Evolutionary conservation across 192 early-diverging fungal genomes (phyloP).

Genomic region (Gonapodya prolifera): DNA sequence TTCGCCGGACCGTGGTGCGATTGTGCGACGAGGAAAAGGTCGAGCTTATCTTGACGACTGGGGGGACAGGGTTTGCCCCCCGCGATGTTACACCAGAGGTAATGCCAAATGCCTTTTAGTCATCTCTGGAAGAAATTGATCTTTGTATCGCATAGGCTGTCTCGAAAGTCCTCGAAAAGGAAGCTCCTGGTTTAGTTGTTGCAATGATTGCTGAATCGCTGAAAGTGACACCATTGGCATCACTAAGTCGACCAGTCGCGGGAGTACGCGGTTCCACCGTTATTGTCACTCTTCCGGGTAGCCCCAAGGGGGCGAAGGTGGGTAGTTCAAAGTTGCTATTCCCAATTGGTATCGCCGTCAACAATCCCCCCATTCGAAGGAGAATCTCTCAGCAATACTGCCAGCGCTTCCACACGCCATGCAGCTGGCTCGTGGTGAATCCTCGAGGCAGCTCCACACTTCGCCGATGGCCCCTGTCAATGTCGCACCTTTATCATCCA

Average conservation of each 20-base stretch:
- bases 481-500: not conserved
- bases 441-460: conserved; percentile 44
- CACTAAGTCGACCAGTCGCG: conserved; percentile 62
- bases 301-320: conserved; percentile 67
- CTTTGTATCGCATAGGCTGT: conserved; percentile 40
- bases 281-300: conserved; percentile 81
- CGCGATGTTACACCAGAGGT: conserved; percentile 83
- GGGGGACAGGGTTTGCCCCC: conserved; percentile 85
- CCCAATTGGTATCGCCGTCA: too few species aligned
- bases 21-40: too few species aligned
- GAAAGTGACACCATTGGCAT: conserved; percentile 75
- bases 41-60: conserved; percentile 67
- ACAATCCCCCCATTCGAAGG: too few species aligned
- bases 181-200: conserved; percentile 61
- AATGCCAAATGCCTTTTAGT: not conserved
- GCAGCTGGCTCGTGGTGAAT: conserved; percentile 45
- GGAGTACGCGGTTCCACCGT: conserved; percentile 35
- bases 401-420: conserved; percentile 71
- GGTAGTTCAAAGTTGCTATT: too few species aligned
- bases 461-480: conserved; percentile 20
- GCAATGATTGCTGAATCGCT: conserved; percentile 66
- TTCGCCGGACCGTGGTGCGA: too few species aligned
- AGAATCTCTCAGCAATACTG: conserved; percentile 67
- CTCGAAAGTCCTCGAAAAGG: conserved; percentile 49
- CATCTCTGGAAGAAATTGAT: not conserved